Percentiles rank a stretch among this genome's conserved stretches.
Evolutionary conservation across 1,284 basidiomycete genomes (phyloP).

Genomic region (Mycosarcoma mackinlayi): DNA sequence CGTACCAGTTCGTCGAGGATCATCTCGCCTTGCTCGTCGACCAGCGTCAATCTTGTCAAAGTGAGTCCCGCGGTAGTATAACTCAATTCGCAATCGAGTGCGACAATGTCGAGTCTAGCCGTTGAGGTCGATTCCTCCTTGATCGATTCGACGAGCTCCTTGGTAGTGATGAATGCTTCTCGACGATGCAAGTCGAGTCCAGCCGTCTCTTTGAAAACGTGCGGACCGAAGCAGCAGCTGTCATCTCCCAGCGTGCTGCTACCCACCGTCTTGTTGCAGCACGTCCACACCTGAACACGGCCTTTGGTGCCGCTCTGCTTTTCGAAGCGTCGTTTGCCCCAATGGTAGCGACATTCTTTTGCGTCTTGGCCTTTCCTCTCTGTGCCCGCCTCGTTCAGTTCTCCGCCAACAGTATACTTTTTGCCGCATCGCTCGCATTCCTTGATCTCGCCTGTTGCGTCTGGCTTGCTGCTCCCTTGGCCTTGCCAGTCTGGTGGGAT

Average conservation of each 20-base stretch:
- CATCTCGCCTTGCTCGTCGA: constrained; percentile 58
- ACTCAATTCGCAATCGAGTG: constrained; percentile 64
- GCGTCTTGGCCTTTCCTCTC: constrained; percentile 30
- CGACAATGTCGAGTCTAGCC: constrained; percentile 52
- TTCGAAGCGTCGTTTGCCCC: constrained; percentile 54
- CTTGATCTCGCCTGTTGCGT: constrained; percentile 51
- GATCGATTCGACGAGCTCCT: constrained; percentile 28
- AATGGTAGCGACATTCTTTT: constrained; percentile 60
- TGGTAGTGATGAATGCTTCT: constrained; percentile 53
- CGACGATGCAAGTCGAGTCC: constrained; percentile 52
- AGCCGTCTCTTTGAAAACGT: constrained; percentile 64
- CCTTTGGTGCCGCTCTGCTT: constrained; percentile 26
- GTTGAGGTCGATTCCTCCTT: background rate
- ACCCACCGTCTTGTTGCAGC: constrained; percentile 58
- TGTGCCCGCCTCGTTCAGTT: constrained; percentile 34
- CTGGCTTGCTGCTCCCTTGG: constrained; percentile 40
- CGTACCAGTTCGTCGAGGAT: constrained; percentile 59
- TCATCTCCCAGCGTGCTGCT: constrained; percentile 46
- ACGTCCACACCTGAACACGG: constrained; percentile 57
- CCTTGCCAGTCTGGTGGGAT: constrained; percentile 49
- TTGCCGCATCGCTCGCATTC: constrained; percentile 59
- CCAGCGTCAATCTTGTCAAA: constrained; percentile 61
- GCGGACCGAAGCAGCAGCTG: constrained; percentile 59
- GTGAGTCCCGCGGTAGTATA: constrained; percentile 64
- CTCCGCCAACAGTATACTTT: constrained; percentile 52